These are phyloP conservation scores for Dactylonectria macrodidyma DNA, from an alignment of 2,329 filamentous ascomycete species.

Conservation along the genomic window DNA sequence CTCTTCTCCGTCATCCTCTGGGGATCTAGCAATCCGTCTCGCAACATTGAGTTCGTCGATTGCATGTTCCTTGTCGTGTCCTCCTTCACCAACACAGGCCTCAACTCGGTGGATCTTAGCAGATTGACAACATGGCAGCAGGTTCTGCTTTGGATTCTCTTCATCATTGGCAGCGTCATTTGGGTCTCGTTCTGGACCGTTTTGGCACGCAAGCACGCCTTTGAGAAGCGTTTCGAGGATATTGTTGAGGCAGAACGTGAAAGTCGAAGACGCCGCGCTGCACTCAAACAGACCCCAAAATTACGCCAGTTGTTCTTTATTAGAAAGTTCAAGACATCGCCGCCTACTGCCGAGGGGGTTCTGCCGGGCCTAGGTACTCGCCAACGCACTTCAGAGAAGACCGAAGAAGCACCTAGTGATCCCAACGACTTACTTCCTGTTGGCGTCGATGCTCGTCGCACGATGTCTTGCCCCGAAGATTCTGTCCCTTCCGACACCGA, in stretches of 20 bases:
- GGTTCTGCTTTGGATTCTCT: constrained; percentile 73
- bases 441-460: constrained; percentile 34
- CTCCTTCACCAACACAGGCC: constrained; percentile 77
- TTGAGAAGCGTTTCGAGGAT: constrained; percentile 72
- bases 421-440: constrained; percentile 26
- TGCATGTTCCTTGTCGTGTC: constrained; percentile 77
- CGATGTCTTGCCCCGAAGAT: constrained; percentile 38
- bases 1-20: constrained; percentile 74
- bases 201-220: constrained; percentile 71
- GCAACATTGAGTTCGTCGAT: constrained; percentile 72
- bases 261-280: constrained; percentile 40
- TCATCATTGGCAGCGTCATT: constrained; percentile 77
- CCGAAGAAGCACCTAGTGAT: not conserved
- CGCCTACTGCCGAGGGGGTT: constrained; percentile 13
- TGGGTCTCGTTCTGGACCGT: constrained; percentile 78
- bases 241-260: constrained; percentile 62
- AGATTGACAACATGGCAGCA: constrained; percentile 79
- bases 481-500: constrained; percentile 38
- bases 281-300: constrained; percentile 16
- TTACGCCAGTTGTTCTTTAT: constrained; percentile 41
- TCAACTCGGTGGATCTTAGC: constrained; percentile 78
- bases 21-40: constrained; percentile 65
- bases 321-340: constrained; percentile 40
- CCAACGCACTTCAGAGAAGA: constrained; percentile 37
- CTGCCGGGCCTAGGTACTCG: constrained; percentile 40